These are phyloP conservation scores for Astrothelium subdiscretum DNA, from an alignment of 495 filamentous ascomycete species.

Conservation along the genomic window DNA sequence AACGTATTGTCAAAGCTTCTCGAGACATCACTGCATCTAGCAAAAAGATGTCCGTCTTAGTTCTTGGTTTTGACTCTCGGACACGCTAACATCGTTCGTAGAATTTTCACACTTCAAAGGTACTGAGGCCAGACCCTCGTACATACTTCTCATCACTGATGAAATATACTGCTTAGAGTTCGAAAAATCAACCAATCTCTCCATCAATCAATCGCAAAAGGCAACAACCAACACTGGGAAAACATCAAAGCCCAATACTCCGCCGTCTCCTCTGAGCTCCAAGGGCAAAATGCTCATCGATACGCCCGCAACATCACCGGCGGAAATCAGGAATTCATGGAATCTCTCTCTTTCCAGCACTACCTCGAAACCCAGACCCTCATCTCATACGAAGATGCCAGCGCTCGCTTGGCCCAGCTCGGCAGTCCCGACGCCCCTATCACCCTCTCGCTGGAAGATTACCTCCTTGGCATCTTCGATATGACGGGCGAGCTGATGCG, in stretches of 20 bases:
- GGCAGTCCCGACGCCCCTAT: constrained; percentile 28
- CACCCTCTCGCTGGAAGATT: constrained; percentile 66
- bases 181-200: constrained; percentile 52
- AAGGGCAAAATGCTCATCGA: constrained; percentile 65
- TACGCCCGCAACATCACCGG: constrained; percentile 65
- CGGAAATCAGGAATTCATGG: constrained; percentile 85
- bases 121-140: constrained; percentile 27
- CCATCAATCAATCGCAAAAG: constrained; percentile 50
- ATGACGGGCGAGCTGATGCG: constrained; percentile 91
- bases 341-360: constrained; percentile 74
- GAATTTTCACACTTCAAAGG: constrained; percentile 91
- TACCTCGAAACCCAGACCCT: constrained; percentile 71
- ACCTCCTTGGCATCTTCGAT: constrained; percentile 85
- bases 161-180: constrained; percentile 40
- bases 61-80: background rate
- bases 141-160: background rate
- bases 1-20: constrained; percentile 76
- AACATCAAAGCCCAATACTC: constrained; percentile 59
- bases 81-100: constrained; percentile 24
- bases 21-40: constrained; percentile 85
- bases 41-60: constrained; percentile 76
- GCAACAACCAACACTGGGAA: constrained; percentile 48
- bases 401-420: constrained; percentile 29
- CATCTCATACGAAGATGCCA: constrained; percentile 51
- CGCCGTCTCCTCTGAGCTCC: constrained; percentile 58